Conservation (phyloP, 192 early-diverging fungal genomes). For the Coemansia erecta region DNA sequence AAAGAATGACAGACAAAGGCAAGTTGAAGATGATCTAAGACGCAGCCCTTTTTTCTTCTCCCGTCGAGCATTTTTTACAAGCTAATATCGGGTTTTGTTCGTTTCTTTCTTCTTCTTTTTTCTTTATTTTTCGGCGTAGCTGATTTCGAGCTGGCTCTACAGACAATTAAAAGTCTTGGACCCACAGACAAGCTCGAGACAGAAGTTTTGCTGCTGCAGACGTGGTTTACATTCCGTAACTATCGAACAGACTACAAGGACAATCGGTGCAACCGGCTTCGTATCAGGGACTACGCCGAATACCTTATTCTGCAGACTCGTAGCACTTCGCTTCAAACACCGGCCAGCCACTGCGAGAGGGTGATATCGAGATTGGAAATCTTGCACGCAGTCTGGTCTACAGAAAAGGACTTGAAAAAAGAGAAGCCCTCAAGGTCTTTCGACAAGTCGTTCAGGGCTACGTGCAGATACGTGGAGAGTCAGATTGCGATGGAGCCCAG, state of each 20-base stretch:
- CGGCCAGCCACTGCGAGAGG: background rate
- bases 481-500: background rate
- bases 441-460: background rate
- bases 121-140: background rate
- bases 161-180: background rate
- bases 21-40: background rate
- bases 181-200: background rate
- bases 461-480: background rate
- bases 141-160: constrained; percentile 6
- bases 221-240: constrained; percentile 7
- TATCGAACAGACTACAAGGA: background rate
- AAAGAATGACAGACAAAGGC: constrained; percentile 7
- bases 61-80: background rate
- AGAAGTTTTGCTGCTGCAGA: constrained; percentile 2
- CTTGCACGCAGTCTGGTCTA: constrained; percentile 4
- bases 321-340: background rate
- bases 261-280: background rate
- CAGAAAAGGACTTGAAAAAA: background rate
- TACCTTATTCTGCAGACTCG: constrained; percentile 4
- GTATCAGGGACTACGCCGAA: constrained; percentile 4
- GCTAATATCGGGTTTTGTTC: background rate
- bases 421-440: background rate
- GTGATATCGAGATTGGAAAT: constrained; percentile 4
- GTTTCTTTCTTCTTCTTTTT: background rate
- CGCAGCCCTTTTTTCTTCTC: too few relatives aligned